Evolutionary conservation across 225 moss, liverwort and hornwort species (phyloP).

Genomic region (Sphagnum tenellum): DNA sequence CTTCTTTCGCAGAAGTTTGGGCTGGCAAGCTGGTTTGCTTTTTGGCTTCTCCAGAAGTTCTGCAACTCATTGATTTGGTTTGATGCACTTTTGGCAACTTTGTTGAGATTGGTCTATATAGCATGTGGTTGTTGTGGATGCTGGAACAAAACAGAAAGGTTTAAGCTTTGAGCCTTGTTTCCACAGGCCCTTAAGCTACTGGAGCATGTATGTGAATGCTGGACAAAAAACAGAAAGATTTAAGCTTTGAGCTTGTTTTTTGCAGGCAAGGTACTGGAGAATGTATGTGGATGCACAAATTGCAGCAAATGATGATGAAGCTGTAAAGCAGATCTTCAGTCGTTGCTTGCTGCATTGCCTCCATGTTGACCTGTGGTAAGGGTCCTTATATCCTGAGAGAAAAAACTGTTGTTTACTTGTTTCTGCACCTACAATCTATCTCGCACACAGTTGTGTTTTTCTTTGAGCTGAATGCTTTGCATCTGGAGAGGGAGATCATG

Average conservation of each 20-base stretch:
- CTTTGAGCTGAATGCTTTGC: background rate
- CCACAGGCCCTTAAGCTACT: too few relatives aligned
- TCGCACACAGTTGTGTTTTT: too few relatives aligned
- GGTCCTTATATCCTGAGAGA: background rate
- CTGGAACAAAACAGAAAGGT: too few relatives aligned
- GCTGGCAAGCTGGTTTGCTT: background rate
- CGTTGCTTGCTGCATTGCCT: slow-evolving; percentile 87
- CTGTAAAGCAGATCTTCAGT: slow-evolving; percentile 86
- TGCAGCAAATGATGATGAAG: slow-evolving; percentile 78
- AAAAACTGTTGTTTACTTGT: background rate
- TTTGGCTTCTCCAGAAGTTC: too few relatives aligned
- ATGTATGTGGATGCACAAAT: slow-evolving; percentile 85
- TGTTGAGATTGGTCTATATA: too few relatives aligned
- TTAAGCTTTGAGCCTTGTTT: too few relatives aligned
- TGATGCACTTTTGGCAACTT: too few relatives aligned
- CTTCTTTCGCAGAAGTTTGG: background rate
- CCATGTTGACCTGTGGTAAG: slow-evolving; percentile 87
- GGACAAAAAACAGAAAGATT: too few relatives aligned
- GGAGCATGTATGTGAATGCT: too few relatives aligned
- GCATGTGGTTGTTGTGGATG: too few relatives aligned
- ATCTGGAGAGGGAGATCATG: background rate
- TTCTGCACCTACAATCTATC: background rate
- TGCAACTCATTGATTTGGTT: background rate
- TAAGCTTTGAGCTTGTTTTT: too few relatives aligned
- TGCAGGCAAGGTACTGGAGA: slow-evolving; percentile 87